Evolutionary conservation across 768 basidiomycete species (phyloP).

Genomic region (Porphyrellus cyaneotinctus): DNA sequence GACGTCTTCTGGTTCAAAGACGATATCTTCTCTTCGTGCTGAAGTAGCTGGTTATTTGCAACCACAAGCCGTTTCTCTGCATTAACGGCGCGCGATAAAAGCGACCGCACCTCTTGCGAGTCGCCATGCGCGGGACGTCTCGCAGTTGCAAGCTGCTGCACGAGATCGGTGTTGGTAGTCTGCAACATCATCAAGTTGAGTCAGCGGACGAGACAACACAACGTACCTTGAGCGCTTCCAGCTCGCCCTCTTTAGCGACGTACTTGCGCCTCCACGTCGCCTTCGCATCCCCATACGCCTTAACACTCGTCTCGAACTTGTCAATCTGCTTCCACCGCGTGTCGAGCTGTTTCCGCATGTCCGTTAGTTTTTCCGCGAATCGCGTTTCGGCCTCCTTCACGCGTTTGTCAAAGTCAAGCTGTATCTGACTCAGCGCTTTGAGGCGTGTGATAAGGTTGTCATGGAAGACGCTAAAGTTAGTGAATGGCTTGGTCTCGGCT

Average conservation of each 20-base stretch:
- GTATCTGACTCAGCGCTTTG: constrained; percentile 79
- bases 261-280: constrained; percentile 80
- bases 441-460: constrained; percentile 89
- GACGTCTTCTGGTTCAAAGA: constrained; percentile 67
- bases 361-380: constrained; percentile 67
- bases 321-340: constrained; percentile 88
- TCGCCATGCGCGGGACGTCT: constrained; percentile 59
- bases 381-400: constrained; percentile 72
- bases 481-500: constrained; percentile 87
- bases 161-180: constrained; percentile 71
- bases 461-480: constrained; percentile 91
- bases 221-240: constrained; percentile 78
- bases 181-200: constrained; percentile 25
- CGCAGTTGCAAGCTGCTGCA: constrained; percentile 59
- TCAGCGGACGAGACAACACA: not conserved
- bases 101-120: constrained; percentile 64
- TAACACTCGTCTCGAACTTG: constrained; percentile 84
- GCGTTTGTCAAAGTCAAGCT: constrained; percentile 81
- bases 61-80: constrained; percentile 87
- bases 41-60: constrained; percentile 76
- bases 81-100: constrained; percentile 70
- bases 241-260: constrained; percentile 80
- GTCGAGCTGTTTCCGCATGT: constrained; percentile 86
- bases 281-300: constrained; percentile 77
- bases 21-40: constrained; percentile 82